Percentiles rank a stretch among this genome's conserved stretches.
Conservation (phyloP, 768 basidiomycete genomes). For the Pulveroboletus ravenelii region DNA sequence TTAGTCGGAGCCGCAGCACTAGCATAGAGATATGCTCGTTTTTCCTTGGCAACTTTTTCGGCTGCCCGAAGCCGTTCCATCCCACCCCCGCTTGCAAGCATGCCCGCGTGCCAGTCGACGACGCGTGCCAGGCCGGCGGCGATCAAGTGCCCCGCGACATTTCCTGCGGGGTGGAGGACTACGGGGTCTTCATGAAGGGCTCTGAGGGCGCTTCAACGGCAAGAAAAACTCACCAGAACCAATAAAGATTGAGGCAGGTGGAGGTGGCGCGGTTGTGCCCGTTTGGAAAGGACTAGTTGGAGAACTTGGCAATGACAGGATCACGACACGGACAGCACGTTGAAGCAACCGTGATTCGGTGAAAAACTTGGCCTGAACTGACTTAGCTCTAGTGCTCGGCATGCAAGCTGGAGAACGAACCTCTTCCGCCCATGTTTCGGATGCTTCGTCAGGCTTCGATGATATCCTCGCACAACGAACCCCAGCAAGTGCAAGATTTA, state of each 20-base stretch:
- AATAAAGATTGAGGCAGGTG: conserved; percentile 82
- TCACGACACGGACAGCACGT: conserved; percentile 67
- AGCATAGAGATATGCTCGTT: conserved; percentile 65
- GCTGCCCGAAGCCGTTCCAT: conserved; percentile 86
- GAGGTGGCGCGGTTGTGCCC: conserved; percentile 47
- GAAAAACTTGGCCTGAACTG: conserved; percentile 82
- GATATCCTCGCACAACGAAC: conserved; percentile 70
- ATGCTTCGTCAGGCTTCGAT: conserved; percentile 67
- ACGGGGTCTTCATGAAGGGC: not conserved
- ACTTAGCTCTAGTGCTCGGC: not conserved
- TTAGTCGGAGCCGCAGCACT: conserved; percentile 39
- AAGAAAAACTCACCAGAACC: conserved; percentile 56
- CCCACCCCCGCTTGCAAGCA: conserved; percentile 77
- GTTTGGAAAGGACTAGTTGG: conserved; percentile 78
- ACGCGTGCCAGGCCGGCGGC: conserved; percentile 83
- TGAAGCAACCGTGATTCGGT: conserved; percentile 85
- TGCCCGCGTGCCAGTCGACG: conserved; percentile 97
- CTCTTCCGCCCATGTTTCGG: conserved; percentile 88
- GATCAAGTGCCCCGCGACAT: conserved; percentile 87
- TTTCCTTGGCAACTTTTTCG: conserved; percentile 77
- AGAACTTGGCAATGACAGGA: conserved; percentile 75
- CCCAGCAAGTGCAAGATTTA: conserved; percentile 82
- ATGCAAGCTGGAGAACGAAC: conserved; percentile 37
- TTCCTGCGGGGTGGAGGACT: conserved; percentile 91
- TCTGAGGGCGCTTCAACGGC: not conserved